Conservation (phyloP, 2,329 filamentous ascomycete species). For the Gaeumannomyces tritici region DNA sequence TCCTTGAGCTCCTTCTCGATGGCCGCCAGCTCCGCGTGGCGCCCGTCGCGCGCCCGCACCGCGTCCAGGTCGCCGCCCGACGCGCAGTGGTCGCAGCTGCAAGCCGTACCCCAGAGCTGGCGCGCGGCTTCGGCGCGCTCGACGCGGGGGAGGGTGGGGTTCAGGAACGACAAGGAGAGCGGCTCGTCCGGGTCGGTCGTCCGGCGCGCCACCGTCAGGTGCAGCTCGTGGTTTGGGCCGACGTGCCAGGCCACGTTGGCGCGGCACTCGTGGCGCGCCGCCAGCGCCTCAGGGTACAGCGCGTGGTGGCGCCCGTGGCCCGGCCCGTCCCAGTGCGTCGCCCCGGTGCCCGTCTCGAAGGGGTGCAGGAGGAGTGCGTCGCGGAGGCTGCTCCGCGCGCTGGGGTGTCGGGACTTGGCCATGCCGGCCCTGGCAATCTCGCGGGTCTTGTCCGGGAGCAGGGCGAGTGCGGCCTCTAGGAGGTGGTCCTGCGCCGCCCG, state of each 20-base stretch:
- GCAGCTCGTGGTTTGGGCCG: conserved; percentile 20
- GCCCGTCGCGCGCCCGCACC: conserved; percentile 16
- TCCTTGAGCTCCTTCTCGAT: conserved; percentile 18
- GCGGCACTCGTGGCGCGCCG: conserved; percentile 30
- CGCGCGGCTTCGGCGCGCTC: conserved; percentile 19
- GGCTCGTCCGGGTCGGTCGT: conserved; percentile 24
- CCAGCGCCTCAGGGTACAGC: conserved; percentile 24
- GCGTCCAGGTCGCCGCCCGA: conserved; percentile 5
- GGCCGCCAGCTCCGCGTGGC: conserved; percentile 15
- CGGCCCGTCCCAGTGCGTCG: conserved; percentile 2
- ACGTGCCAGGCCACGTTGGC: conserved; percentile 26
- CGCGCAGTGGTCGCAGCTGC: conserved; percentile 25
- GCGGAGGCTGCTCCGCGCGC: conserved; percentile 9
- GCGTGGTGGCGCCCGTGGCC: conserved; percentile 10
- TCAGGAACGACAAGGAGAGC: conserved; percentile 27
- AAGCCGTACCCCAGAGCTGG: conserved; percentile 22
- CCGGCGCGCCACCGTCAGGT: conserved; percentile 22
- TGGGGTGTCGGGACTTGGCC: conserved; percentile 4
- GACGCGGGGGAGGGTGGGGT: conserved; percentile 19
- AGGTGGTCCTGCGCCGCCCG: conserved; percentile 10
- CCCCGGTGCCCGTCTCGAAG: conserved; percentile 16
- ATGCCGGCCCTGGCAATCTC: conserved; percentile 10
- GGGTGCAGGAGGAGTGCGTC: conserved; percentile 13
- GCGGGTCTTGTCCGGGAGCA: conserved; percentile 13
- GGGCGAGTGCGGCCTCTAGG: conserved; percentile 14